Evolutionary conservation across 495 filamentous ascomycete genomes (phyloP).

Genomic region (Hypoxylon cercidicola): DNA sequence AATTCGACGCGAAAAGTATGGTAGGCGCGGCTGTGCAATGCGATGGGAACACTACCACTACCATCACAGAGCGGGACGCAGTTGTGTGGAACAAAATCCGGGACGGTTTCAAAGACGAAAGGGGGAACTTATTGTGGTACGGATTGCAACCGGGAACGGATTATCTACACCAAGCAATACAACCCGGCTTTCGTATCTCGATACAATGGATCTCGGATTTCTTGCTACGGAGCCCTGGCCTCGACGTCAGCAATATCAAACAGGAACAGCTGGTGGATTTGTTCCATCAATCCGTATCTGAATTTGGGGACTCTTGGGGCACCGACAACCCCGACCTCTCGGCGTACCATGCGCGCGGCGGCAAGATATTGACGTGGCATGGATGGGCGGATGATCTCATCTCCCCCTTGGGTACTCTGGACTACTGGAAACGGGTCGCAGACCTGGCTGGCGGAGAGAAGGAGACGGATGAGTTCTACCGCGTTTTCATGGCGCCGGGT

Average conservation of each 20-base stretch:
- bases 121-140: slow-evolving; percentile 32
- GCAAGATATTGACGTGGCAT: slow-evolving; percentile 64
- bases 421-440: slow-evolving; percentile 55
- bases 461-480: slow-evolving; percentile 66
- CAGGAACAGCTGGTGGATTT: slow-evolving; percentile 42
- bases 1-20: slow-evolving; percentile 47
- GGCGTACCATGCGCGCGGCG: slow-evolving; percentile 53
- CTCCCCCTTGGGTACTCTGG: slow-evolving; percentile 46
- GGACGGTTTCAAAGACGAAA: slow-evolving; percentile 18
- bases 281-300: slow-evolving; percentile 41
- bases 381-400: slow-evolving; percentile 58
- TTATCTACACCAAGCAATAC: slow-evolving; percentile 3
- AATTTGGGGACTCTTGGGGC: slow-evolving; percentile 51
- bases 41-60: slow-evolving; percentile 42
- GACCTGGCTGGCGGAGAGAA: slow-evolving; percentile 55
- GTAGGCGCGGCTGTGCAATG: slow-evolving; percentile 44
- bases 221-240: slow-evolving; percentile 31
- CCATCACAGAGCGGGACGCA: slow-evolving; percentile 25
- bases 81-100: slow-evolving; percentile 56
- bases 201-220: slow-evolving; percentile 42
- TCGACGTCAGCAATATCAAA: slow-evolving; percentile 37
- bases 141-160: slow-evolving; percentile 44
- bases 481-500: slow-evolving; percentile 69
- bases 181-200: slow-evolving; percentile 20
- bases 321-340: slow-evolving; percentile 52